phyloP scores from a whole-genome alignment of 2,329 filamentous ascomycete genomes.

The Cadophora malorum region DNA sequence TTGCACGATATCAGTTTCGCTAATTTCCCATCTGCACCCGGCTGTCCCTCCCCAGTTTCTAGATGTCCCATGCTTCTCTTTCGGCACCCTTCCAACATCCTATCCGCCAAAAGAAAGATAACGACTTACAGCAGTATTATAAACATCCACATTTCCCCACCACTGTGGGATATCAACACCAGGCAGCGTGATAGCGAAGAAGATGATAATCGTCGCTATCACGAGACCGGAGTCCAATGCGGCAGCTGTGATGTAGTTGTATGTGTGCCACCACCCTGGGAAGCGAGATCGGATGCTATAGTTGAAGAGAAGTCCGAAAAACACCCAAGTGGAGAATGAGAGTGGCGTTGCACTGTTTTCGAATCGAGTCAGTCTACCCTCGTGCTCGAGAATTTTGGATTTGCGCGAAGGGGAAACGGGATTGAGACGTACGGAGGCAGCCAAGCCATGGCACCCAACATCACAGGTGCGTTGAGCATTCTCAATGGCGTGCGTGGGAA shows the following conservation, averaged over 20 bases:
- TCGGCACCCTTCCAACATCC: not conserved
- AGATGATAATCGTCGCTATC: slow-evolving; percentile 71
- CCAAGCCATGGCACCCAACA: slow-evolving; percentile 48
- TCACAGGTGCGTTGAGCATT: slow-evolving; percentile 59
- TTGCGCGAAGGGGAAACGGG: not conserved
- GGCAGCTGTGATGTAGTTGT: slow-evolving; percentile 78
- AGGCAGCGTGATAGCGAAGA: slow-evolving; percentile 71
- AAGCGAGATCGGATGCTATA: slow-evolving; percentile 68
- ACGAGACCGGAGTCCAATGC: slow-evolving; percentile 73
- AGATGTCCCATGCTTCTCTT: not conserved
- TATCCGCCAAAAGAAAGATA: not conserved
- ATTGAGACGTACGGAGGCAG: slow-evolving; percentile 40
- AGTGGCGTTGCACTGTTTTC: slow-evolving; percentile 61
- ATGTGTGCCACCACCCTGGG: slow-evolving; percentile 77
- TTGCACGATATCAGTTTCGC: not conserved
- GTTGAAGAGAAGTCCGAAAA: slow-evolving; percentile 71
- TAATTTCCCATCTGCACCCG: too few relatives aligned
- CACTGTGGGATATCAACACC: slow-evolving; percentile 67
- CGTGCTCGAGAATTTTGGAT: too few relatives aligned
- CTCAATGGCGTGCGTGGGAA: slow-evolving; percentile 67
- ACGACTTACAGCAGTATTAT: slow-evolving; percentile 59
- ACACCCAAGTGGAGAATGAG: slow-evolving; percentile 75
- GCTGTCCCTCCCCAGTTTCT: not conserved
- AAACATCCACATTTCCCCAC: slow-evolving; percentile 71
- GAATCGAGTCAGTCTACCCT: not conserved